Evolutionary conservation across 305 asterid genomes (phyloP).

Genomic region (Rubia peregrina): DNA sequence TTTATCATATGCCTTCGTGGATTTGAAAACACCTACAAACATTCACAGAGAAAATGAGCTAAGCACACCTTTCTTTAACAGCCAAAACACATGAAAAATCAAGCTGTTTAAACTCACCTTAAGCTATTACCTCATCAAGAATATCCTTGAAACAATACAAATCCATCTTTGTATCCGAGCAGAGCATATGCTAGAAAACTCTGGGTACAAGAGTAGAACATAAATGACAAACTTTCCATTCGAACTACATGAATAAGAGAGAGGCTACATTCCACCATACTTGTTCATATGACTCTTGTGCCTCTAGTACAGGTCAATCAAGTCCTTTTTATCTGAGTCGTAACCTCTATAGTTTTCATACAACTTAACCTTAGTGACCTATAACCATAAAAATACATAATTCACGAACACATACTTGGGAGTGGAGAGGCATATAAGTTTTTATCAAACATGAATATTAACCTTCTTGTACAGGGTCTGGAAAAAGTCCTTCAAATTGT

Average conservation of each 20-base stretch:
- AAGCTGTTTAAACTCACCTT: conserved; percentile 33
- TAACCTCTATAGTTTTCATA: conserved; percentile 85
- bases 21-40: conserved; percentile 46
- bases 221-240: not conserved
- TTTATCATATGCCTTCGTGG: conserved; percentile 61
- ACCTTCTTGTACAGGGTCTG: conserved; percentile 75
- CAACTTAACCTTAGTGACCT: conserved; percentile 79
- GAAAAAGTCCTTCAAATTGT: conserved; percentile 67
- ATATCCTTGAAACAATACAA: conserved; percentile 84
- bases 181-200: conserved; percentile 81
- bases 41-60: not conserved
- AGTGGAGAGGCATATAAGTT: conserved; percentile 8
- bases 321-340: conserved; percentile 62
- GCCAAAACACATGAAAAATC: not conserved
- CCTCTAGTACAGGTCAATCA: conserved; percentile 58
- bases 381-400: conserved; percentile 16
- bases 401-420: not conserved
- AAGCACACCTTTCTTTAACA: not conserved
- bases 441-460: conserved; percentile 1
- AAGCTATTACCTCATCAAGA: conserved; percentile 65
- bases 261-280: conserved; percentile 22
- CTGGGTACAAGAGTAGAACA: conserved; percentile 30
- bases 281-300: conserved; percentile 75
- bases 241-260: not conserved
- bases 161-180: conserved; percentile 73